Evolutionary conservation across 495 filamentous ascomycete species (phyloP), one percentile per base, ranked within the genome.

Genomic region (Aspergillus bertholletiae): DNA sequence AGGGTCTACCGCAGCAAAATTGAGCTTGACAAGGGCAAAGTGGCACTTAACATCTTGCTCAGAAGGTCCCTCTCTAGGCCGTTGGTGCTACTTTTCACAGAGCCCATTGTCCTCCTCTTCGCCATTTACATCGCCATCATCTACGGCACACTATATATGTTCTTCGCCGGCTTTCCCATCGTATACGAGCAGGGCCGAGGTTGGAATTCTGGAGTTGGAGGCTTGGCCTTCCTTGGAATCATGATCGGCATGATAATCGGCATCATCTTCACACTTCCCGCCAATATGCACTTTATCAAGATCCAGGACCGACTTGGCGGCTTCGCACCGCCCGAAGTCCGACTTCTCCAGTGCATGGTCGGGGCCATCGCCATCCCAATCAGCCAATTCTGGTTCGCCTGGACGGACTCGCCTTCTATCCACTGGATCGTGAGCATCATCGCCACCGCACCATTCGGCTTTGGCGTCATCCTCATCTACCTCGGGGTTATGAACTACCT

Each of bases 161-260:
- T 90, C 46, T 92, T 93, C 68, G 81, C 88, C n/a, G 86, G 86
- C 11, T 65, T 65, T 39, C 89, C 89, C 2, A 83, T 90, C 40
- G 82, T 92, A 40, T 92, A 89, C 67, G 69, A 77, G 7, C 63
- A 84, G 21, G 62, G 84, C 37, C 84, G 88, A 7, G 81, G 82
- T 50, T 92, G 88, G 88, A 73, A 71, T 6, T 69, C 79, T 7
- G 81, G 84, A 17, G 61, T 85, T 17, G 74, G 79, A 0, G 88
- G 87, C 2, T 80, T 92, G 1, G 73, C 87, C 13, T 92, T 89
- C 62, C 58, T 81, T 1, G 87, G 88, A 7, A 87, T 93, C 32
- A 83, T 84, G 30, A 64, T 84, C 45, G 89, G 89, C 51, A 89
- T 90, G 84, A 50, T 87, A 0, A 8, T 77, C 1, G 87, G 74